phyloP scores from a whole-genome alignment of 768 basidiomycete species.

The Russula compacta region DNA sequence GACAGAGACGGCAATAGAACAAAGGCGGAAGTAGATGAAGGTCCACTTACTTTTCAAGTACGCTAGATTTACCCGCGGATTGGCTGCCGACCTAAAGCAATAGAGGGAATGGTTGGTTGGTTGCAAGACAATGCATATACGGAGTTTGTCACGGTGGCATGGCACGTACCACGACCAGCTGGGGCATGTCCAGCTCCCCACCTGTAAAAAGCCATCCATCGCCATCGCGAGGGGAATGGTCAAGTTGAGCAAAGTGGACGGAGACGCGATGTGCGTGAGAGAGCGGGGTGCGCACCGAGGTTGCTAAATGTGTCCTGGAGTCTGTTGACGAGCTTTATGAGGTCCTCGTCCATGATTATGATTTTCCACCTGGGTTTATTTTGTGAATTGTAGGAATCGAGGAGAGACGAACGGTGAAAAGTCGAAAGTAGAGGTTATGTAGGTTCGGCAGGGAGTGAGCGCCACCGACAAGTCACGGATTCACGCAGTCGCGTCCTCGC shows the following conservation, averaged over 20 bases:
- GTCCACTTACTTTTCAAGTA: constrained; percentile 72
- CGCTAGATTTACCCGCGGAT: constrained; percentile 93
- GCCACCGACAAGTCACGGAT: not conserved
- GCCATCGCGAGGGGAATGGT: not conserved
- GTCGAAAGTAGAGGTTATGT: not conserved
- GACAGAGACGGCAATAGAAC: not conserved
- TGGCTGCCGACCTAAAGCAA: constrained; percentile 80
- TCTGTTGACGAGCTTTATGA: constrained; percentile 91
- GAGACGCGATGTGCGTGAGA: not conserved
- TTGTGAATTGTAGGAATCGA: not conserved
- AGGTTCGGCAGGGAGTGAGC: not conserved
- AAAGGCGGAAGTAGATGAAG: not conserved
- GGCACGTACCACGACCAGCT: constrained; percentile 68
- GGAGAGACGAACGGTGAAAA: not conserved
- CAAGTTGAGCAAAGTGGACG: constrained; percentile 14
- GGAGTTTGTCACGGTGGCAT: too few relatives aligned
- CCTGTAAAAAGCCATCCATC: constrained; percentile 34
- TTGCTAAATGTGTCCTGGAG: constrained; percentile 90
- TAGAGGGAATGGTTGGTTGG: not conserved
- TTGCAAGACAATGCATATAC: too few relatives aligned
- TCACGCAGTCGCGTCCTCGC: constrained; percentile 2
- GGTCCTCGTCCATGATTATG: constrained; percentile 75
- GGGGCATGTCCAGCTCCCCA: constrained; percentile 89
- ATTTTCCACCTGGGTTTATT: not conserved
- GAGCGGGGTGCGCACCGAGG: constrained; percentile 47